These are phyloP conservation scores for Globisporangium yorkense DNA, from an alignment of 352 stramenopile genomes.

Conservation along the genomic window DNA sequence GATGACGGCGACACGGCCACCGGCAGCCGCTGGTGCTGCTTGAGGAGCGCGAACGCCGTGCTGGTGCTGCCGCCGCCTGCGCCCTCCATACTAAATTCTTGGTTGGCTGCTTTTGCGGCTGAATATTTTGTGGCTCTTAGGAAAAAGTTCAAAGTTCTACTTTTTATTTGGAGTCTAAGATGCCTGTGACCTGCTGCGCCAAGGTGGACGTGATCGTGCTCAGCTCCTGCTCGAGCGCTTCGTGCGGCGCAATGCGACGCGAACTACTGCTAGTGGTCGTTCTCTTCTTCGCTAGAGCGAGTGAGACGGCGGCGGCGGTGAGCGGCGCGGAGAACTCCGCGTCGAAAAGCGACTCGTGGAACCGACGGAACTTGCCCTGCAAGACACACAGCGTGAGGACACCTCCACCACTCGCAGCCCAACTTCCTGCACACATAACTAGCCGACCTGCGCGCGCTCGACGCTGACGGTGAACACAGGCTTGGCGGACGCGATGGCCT, in stretches of 20 bases:
- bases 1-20: not conserved
- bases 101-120: not conserved
- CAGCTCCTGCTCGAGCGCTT: constrained; percentile 38
- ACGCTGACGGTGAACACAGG: constrained; percentile 45
- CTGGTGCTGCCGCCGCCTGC: not conserved
- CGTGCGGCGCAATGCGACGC: not conserved
- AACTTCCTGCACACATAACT: not conserved
- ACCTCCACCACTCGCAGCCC: not conserved
- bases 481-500: constrained; percentile 52
- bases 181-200: constrained; percentile 1
- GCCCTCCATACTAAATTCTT: constrained; percentile 3
- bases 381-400: not conserved
- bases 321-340: constrained; percentile 23
- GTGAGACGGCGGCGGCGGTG: constrained; percentile 13
- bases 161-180: not conserved
- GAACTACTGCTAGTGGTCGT: not conserved
- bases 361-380: constrained; percentile 54
- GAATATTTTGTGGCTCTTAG: not conserved
- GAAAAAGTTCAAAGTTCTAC: too few relatives aligned
- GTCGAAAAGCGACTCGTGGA: constrained; percentile 36
- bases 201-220: constrained; percentile 20
- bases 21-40: constrained; percentile 9
- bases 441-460: constrained; percentile 25
- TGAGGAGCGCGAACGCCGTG: constrained; percentile 15
- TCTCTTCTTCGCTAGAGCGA: not conserved